Conservation (phyloP, 2,329 filamentous ascomycete species). For the Trichothecium roseum region DNA sequence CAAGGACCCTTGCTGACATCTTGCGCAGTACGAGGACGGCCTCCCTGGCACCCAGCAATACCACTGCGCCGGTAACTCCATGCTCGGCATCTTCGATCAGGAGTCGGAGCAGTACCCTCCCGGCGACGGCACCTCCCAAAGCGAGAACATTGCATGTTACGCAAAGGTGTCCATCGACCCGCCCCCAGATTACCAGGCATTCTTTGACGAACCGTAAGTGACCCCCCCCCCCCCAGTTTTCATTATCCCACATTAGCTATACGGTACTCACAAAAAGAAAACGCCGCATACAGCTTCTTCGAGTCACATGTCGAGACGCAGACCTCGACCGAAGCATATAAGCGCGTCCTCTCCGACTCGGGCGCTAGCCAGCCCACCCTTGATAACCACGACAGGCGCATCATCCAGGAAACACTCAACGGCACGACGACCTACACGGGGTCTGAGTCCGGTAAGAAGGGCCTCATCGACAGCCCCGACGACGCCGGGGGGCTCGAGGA, state of each 20-base stretch:
- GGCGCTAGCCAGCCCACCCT: slow-evolving; percentile 18
- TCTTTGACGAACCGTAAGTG: slow-evolving; percentile 13
- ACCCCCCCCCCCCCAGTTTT: too few species aligned
- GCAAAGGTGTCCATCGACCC: slow-evolving; percentile 17
- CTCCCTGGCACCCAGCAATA: slow-evolving; percentile 20
- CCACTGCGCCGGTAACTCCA: slow-evolving; percentile 21
- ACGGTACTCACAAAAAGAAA: not conserved
- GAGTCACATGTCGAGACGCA: slow-evolving; percentile 17
- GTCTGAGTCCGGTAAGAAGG: slow-evolving; percentile 16
- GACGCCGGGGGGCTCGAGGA: slow-evolving; percentile 22
- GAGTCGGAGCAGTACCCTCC: slow-evolving; percentile 14
- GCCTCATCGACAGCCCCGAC: slow-evolving; percentile 20
- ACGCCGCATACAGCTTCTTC: slow-evolving; percentile 19
- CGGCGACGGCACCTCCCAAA: slow-evolving; percentile 13
- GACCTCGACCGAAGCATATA: slow-evolving; percentile 20
- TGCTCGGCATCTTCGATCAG: slow-evolving; percentile 17
- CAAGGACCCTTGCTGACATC: too few species aligned
- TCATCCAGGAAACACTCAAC: slow-evolving; percentile 17
- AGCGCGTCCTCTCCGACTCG: slow-evolving; percentile 20
- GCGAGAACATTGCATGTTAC: slow-evolving; percentile 16
- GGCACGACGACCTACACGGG: slow-evolving; percentile 19
- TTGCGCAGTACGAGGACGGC: slow-evolving; percentile 21
- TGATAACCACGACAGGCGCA: slow-evolving; percentile 21
- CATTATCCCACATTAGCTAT: too few species aligned
- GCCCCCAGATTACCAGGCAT: slow-evolving; percentile 17